These are phyloP conservation scores for Fomitopsis pinicola DNA, from an alignment of 1,284 basidiomycete species.

Conservation along the genomic window DNA sequence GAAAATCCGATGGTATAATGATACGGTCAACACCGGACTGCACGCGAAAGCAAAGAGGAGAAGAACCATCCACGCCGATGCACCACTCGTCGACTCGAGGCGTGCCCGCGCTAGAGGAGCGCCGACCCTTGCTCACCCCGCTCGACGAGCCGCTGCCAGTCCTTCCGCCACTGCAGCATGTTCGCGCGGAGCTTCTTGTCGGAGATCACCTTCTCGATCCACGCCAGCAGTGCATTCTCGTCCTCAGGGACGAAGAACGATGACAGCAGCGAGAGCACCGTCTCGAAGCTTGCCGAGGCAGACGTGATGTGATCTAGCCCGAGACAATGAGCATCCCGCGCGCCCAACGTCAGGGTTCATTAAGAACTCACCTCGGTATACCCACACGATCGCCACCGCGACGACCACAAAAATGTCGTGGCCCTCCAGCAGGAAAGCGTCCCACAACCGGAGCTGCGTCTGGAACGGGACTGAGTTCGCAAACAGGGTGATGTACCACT, in stretches of 20 bases:
- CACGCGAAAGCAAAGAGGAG: neutral
- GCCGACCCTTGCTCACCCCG: slow-evolving; percentile 61
- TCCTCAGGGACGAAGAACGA: slow-evolving; percentile 91
- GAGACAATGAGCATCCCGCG: neutral
- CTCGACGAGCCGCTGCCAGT: slow-evolving; percentile 69
- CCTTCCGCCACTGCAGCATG: slow-evolving; percentile 67
- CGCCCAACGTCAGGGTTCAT: neutral
- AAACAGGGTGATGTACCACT: slow-evolving; percentile 99
- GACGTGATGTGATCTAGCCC: slow-evolving; percentile 71
- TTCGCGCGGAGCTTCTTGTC: slow-evolving; percentile 67
- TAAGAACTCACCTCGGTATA: slow-evolving; percentile 61
- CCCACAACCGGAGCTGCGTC: slow-evolving; percentile 93
- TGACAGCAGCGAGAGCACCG: slow-evolving; percentile 81
- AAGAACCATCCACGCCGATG: neutral
- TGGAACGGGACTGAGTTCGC: slow-evolving; percentile 96
- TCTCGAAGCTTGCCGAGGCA: slow-evolving; percentile 82
- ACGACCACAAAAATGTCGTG: slow-evolving; percentile 84
- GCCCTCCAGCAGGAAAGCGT: slow-evolving; percentile 88
- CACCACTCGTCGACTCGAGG: neutral
- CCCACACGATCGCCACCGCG: slow-evolving; percentile 87
- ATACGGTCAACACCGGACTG: slow-evolving; percentile 4
- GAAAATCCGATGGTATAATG: slow-evolving; percentile 6
- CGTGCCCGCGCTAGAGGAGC: slow-evolving; percentile 43
- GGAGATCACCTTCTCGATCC: slow-evolving; percentile 73
- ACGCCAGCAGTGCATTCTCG: slow-evolving; percentile 75